Base-by-base conservation (phyloP, 129 eudicot species). In the Saposhnikovia divaricata region DNA sequence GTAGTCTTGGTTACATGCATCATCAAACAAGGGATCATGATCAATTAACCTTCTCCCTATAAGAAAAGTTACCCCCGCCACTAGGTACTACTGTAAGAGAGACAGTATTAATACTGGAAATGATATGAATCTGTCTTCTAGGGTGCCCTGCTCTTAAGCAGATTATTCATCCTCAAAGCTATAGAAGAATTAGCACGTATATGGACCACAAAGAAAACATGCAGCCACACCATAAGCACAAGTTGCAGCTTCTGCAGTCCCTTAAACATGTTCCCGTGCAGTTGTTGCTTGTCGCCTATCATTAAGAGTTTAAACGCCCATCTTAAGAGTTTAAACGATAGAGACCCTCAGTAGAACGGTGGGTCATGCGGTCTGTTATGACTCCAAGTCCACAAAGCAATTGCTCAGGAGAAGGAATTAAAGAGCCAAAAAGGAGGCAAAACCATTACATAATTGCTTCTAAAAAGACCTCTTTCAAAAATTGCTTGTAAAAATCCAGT, bases 221-320 rank as follows among this genome's bases (percentile, higher is more conserved):
- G 97, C 97, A 42, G 97, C 97, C 75, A 89, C 91, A 82, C 89
- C 97, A 34, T 92, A 92, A 12, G 94, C 97, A 76, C 91, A 87
- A 70, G 97, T 94, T 34, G 97, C 97, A 69, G 88, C 92, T 81
- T 92, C 97, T 44, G 97, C 97, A 0, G 97, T 89, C 83, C 89
- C 92, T 40, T 2, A 4, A 2, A 40, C 43, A 34, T 34, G 37
- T 34, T 1, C 2, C 37, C 2, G 37, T 34, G 37, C 37, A 34
- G 37, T 2, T 2, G 2, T 34, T 34, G 37, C 2, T 1, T 34
- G 37, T 34, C 37, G 2, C 37, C 37, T 34, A 34, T 34, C 37
- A 34, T 34, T 34, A 34, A 34, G 37, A 34, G 37, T 34, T 34
- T 34, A 34, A 34, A 34, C 37, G 2, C 37, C 37, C 1, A 34